phyloP scores from a whole-genome alignment of 768 basidiomycete species.

The Hydnomerulius pinastri region DNA sequence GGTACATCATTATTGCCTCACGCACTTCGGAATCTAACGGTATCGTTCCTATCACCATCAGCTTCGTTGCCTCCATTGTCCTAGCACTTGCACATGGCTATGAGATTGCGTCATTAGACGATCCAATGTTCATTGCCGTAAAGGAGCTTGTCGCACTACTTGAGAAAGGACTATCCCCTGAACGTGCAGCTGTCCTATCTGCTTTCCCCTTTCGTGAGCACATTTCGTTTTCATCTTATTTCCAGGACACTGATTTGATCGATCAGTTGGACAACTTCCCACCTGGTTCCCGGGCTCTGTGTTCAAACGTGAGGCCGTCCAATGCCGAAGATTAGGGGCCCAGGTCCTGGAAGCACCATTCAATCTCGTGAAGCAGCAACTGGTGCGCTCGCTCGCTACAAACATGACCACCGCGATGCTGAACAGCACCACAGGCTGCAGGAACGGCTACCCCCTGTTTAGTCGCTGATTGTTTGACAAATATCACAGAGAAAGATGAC shows the following conservation, averaged over 20 bases:
- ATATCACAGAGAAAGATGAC: constrained; percentile 18
- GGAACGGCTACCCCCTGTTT: constrained; percentile 24
- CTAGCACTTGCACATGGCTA: constrained; percentile 30
- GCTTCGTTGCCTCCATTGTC: constrained; percentile 27
- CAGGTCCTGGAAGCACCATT: constrained; percentile 25
- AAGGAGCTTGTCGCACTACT: constrained; percentile 20
- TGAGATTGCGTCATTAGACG: constrained; percentile 16
- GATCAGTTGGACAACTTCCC: constrained; percentile 25
- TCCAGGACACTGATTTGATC: neutral
- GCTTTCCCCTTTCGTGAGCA: constrained; percentile 26
- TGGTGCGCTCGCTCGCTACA: constrained; percentile 14
- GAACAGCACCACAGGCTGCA: constrained; percentile 1
- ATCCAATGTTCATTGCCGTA: constrained; percentile 22
- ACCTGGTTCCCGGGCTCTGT: constrained; percentile 25
- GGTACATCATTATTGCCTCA: constrained; percentile 6
- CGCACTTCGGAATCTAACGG: neutral
- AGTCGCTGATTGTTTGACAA: constrained; percentile 24
- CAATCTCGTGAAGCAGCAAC: constrained; percentile 23
- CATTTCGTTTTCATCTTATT: neutral
- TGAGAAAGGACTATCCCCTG: constrained; percentile 20
- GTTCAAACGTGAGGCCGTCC: constrained; percentile 18
- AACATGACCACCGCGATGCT: neutral
- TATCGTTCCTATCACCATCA: neutral
- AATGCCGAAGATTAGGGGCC: constrained; percentile 12
- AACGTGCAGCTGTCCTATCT: constrained; percentile 17